Percentiles rank a stretch among this genome's conserved stretches.
These are phyloP conservation scores for Suillus alpinus DNA, from an alignment of 768 basidiomycete genomes.

Conservation along the genomic window DNA sequence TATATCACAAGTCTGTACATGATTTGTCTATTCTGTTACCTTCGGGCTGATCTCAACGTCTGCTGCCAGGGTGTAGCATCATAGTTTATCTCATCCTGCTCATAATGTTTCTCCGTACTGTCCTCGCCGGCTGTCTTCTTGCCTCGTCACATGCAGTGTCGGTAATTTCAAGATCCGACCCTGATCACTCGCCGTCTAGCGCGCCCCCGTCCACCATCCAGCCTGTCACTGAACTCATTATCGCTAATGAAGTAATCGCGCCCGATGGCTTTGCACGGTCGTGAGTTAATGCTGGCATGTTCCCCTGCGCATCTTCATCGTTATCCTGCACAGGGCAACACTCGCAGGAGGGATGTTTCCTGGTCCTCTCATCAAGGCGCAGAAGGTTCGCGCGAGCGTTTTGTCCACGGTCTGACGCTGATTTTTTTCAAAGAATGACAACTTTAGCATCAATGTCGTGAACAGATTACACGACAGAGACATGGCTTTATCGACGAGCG, in stretches of 20 bases:
- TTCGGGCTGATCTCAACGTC: background rate
- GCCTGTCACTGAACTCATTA: slow-evolving; percentile 32
- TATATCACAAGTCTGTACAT: background rate
- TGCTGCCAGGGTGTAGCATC: background rate
- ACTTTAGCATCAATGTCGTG: slow-evolving; percentile 36
- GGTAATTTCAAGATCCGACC: slow-evolving; percentile 9
- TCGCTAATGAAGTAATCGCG: slow-evolving; percentile 42
- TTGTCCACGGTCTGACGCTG: background rate
- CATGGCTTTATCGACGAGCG: slow-evolving; percentile 34
- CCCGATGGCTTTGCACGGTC: slow-evolving; percentile 48
- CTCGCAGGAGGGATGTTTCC: slow-evolving; percentile 48
- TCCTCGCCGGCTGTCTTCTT: background rate
- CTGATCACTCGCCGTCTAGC: slow-evolving; percentile 3
- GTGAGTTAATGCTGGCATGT: slow-evolving; percentile 21
- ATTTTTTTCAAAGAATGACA: slow-evolving; percentile 20
- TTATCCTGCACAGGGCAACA: slow-evolving; percentile 29
- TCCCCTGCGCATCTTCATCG: background rate
- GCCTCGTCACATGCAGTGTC: slow-evolving; percentile 16
- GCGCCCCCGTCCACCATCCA: slow-evolving; percentile 16
- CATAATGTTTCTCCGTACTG: background rate
- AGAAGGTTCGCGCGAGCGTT: slow-evolving; percentile 31
- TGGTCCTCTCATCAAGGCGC: slow-evolving; percentile 44
- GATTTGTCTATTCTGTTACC: background rate
- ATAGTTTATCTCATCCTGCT: background rate
- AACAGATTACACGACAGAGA: slow-evolving; percentile 29